Base-by-base conservation (phyloP, 164 flowering plant species). In the Houttuynia cordata region DNA sequence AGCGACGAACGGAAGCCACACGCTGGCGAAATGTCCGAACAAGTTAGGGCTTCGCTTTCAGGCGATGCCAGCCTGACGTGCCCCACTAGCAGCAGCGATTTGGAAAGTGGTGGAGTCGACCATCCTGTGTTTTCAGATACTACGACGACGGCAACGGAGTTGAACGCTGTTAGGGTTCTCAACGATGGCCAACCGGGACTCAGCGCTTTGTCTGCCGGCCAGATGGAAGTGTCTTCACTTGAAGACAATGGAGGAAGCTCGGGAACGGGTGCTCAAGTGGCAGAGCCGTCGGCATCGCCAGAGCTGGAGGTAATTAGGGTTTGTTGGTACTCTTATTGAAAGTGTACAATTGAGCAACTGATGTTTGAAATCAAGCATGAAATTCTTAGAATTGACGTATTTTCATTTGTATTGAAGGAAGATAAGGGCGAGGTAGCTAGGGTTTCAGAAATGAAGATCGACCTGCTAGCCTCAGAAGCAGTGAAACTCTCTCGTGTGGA, bases 21-120 rank as follows among this genome's bases (percentile, higher is more conserved):
- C 49, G 49, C 49, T 14, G 49, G 49, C 52, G 22, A 30, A 54
- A 42, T 21, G 10, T 51, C 61, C 17, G 67, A 58, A 24, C 74
- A 67, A 56, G 58, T 59, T 73, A 59, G 70, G 71, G 66, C 57
- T 72, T 64, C 68, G 23, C 24, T 50, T 15, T 23, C 10, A 40
- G 14, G 21, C 58, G 42, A 21, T 17, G n/a, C 4, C 2, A 30
- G 37, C 37, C 37, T 2, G 37, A 30, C 37, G 2, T 6, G 37
- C 37, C 37, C 37, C 4, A 30, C 37, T 30, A 30, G 37, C 37
- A 30, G 37, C 2, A 30, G 37, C 37, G 37, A 30, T 30, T 30
- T 30, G 4, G 37, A 2, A 10, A 4, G 52, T 22, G 59, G 17
- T 20, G 59, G 25, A 22, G 52, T 42, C 49, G 49, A 42, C 8